Percentiles rank a stretch among this genome's conserved stretches.
Conservation (phyloP, 2,329 filamentous ascomycete genomes). For the Phialemoniopsis sp. region DNA sequence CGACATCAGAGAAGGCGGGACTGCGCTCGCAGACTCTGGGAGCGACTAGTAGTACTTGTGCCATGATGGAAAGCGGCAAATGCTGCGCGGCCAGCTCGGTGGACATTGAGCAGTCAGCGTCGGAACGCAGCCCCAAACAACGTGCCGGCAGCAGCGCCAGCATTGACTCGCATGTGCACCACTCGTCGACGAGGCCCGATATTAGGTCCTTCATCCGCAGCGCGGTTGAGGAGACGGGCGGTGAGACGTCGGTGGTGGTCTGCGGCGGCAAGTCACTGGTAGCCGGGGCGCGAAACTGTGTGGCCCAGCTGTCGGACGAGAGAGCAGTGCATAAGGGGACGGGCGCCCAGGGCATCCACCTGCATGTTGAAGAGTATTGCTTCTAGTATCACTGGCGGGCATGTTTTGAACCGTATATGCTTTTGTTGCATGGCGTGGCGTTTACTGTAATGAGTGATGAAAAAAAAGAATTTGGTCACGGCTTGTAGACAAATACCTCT, state of each 20-base stretch:
- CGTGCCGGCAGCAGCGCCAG: slow-evolving; percentile 16
- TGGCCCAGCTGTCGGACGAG: slow-evolving; percentile 54
- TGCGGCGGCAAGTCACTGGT: slow-evolving; percentile 55
- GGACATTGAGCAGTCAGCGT: slow-evolving; percentile 20
- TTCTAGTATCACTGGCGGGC: slow-evolving; percentile 20
- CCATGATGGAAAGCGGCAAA: too few species aligned
- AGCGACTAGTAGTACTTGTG: too few species aligned
- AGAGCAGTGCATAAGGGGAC: slow-evolving; percentile 61
- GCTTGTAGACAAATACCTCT: too few species aligned
- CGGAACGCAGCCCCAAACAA: neutral
- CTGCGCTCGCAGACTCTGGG: too few species aligned
- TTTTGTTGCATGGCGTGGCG: too few species aligned
- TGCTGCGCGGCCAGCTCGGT: slow-evolving; percentile 1
- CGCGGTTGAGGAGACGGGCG: slow-evolving; percentile 53
- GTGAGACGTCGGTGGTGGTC: slow-evolving; percentile 58
- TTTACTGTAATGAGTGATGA: too few species aligned
- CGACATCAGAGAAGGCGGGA: too few species aligned
- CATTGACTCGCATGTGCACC: slow-evolving; percentile 34
- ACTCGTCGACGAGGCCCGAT: slow-evolving; percentile 43
- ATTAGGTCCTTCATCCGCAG: slow-evolving; percentile 45
- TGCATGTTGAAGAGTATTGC: slow-evolving; percentile 56
- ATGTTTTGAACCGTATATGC: too few species aligned
- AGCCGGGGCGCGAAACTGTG: slow-evolving; percentile 47
- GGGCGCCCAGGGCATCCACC: slow-evolving; percentile 56
- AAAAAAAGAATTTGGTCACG: too few species aligned